Evolutionary conservation across 1,284 basidiomycete species (phyloP), one percentile per base, ranked within the genome.

Genomic region (Ceratobasidium sp.): DNA sequence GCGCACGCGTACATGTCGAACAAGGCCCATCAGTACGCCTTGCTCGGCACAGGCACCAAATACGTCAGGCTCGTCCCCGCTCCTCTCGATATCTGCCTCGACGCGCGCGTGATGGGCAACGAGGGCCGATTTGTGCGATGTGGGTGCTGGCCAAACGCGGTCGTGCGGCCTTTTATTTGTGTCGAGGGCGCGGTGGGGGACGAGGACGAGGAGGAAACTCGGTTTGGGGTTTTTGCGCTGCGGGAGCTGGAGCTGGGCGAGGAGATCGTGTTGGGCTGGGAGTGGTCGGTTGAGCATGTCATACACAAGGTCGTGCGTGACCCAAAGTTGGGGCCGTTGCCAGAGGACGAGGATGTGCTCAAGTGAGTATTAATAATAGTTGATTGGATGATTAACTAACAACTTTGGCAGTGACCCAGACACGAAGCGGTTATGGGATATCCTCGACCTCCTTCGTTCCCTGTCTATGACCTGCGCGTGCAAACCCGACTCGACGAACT

Each of bases 241-340:
- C 83, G 89, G 19, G 92, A 95, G 77, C 86, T 98, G 75, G 87
- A 87, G 75, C 88, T 89, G 46, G 87, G 91, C 64, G 95, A 97
- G 79, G 97, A 98, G 83, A 88, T 98, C 49, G 89, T 96, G 0
- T 82, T 98, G 0, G 93, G 92, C 0, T 98, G 96, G 95, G 95
- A 98, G 81, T 98, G 96, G 96, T 96, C 98, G 78, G 96, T 98
- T 79, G 89, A 90, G 5, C 93, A 95, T 80, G 90, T 93, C 0
- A 89, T 98, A 0, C 96, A 98, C 81, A 84, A 88, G 64, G 34
- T 77, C 62, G 92, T 92, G 2, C 88, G 89, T 19, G 83, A 94
- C 62, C 85, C 93, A 64, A 84, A 89, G 77, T 84, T 80, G 16
- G 80, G 81, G 13, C 64, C 14, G 27, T 39, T 9, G 71, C 72